phyloP scores from a whole-genome alignment of 2,329 filamentous ascomycete species.

The Aspergillus brasiliensis region DNA sequence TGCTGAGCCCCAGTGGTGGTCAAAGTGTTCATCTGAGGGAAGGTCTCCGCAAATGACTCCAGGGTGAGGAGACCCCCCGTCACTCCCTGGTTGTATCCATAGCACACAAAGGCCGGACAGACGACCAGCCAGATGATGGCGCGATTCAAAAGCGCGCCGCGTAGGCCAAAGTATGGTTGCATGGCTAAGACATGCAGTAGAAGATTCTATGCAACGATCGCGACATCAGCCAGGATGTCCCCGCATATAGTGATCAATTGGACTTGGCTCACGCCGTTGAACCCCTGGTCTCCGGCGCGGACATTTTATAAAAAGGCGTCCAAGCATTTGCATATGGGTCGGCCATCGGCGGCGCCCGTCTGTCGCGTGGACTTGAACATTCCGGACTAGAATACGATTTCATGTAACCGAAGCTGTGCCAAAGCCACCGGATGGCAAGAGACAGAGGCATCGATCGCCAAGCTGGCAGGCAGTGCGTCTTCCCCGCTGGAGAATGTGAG shows the following conservation, averaged over 20 bases:
- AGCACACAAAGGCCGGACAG: slow-evolving; percentile 42
- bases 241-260: background rate
- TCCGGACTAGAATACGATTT: background rate
- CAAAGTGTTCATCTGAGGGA: slow-evolving; percentile 54
- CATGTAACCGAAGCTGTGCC: background rate
- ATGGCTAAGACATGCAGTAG: slow-evolving; percentile 7
- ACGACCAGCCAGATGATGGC: slow-evolving; percentile 31
- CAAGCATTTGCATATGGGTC: background rate
- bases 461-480: background rate
- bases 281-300: background rate
- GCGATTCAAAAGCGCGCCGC: slow-evolving; percentile 22
- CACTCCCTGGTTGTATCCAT: slow-evolving; percentile 56
- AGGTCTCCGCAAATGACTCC: slow-evolving; percentile 56
- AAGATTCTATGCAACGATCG: background rate
- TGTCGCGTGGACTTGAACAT: slow-evolving; percentile 9
- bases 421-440: background rate
- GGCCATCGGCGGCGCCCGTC: slow-evolving; percentile 17
- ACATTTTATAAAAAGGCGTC: slow-evolving; percentile 10
- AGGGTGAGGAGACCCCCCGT: slow-evolving; percentile 64
- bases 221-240: background rate
- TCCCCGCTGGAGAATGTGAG: background rate
- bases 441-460: background rate
- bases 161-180: slow-evolving; percentile 27
- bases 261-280: slow-evolving; percentile 3
- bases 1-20: slow-evolving; percentile 39